Evolutionary conservation across 495 filamentous ascomycete genomes (phyloP).

Genomic region (Neurospora sp.): DNA sequence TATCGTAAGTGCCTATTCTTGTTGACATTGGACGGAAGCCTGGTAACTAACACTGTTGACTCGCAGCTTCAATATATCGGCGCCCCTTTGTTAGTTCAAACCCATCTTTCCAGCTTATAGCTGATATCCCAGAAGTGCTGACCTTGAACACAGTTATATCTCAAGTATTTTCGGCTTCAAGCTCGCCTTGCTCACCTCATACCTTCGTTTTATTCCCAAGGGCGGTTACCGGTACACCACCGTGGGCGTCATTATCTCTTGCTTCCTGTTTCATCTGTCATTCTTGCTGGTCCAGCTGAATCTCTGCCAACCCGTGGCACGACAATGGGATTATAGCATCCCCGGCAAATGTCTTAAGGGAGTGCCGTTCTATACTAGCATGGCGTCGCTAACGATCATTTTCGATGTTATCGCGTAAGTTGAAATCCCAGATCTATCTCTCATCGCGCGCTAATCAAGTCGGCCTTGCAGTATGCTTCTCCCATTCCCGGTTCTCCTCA

Average conservation of each 20-base stretch:
- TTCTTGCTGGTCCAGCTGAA: constrained; percentile 32
- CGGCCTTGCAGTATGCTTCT: constrained; percentile 30
- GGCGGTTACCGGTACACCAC: constrained; percentile 28
- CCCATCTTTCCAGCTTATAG: not conserved
- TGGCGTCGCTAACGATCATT: constrained; percentile 32
- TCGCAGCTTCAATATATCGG: constrained; percentile 30
- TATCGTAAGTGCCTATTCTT: constrained; percentile 15
- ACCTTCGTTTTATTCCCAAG: constrained; percentile 39
- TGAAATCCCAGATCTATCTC: not conserved
- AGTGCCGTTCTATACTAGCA: constrained; percentile 33
- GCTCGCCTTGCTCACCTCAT: constrained; percentile 37
- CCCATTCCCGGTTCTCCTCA: constrained; percentile 40
- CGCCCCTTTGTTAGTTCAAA: constrained; percentile 27
- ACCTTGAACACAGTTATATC: constrained; percentile 26
- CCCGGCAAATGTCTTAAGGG: constrained; percentile 32
- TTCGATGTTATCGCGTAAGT: constrained; percentile 40
- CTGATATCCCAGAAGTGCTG: not conserved
- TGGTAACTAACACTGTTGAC: not conserved
- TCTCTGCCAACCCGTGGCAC: constrained; percentile 35
- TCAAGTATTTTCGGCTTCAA: constrained; percentile 43
- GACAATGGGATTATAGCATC: constrained; percentile 36
- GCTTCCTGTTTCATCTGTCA: constrained; percentile 23
- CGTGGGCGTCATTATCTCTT: constrained; percentile 24
- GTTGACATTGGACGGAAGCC: not conserved
- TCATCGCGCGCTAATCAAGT: not conserved